Conservation (phyloP, 2,329 filamentous ascomycete species). For the Hysterium pulicare region DNA sequence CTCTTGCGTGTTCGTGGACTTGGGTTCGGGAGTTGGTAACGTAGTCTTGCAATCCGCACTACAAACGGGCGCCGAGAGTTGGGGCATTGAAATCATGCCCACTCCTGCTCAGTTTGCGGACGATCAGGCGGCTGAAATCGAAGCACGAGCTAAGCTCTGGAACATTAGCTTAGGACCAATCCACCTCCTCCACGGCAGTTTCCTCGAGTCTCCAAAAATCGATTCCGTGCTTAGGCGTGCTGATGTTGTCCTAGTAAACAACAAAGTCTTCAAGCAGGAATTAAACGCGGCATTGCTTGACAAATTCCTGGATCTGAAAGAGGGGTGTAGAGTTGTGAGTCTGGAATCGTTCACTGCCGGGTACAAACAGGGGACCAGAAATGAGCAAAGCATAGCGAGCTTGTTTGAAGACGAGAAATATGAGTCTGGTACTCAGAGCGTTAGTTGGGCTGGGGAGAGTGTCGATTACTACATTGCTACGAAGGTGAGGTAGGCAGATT, state of each 20-base stretch:
- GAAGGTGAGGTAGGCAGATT: conserved; percentile 40
- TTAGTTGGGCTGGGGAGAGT: conserved; percentile 86
- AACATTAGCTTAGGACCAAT: conserved; percentile 76
- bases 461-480: conserved; percentile 82
- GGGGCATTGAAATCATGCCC: conserved; percentile 95
- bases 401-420: conserved; percentile 74
- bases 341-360: conserved; percentile 86
- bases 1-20: conserved; percentile 83
- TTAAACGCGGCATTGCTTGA: conserved; percentile 82
- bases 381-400: conserved; percentile 76
- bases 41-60: conserved; percentile 91
- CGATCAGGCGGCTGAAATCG: conserved; percentile 77
- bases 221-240: conserved; percentile 72
- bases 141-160: conserved; percentile 83
- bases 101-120: conserved; percentile 82
- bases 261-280: conserved; percentile 87
- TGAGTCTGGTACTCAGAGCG: conserved; percentile 65
- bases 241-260: conserved; percentile 97
- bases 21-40: conserved; percentile 94
- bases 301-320: conserved; percentile 90
- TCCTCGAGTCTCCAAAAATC: conserved; percentile 70
- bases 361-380: conserved; percentile 69
- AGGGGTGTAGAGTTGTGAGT: conserved; percentile 84
- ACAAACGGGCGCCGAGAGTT: conserved; percentile 89
- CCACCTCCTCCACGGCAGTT: conserved; percentile 79